Conservation (phyloP, 1,284 basidiomycete species). For the Peniophora sp. region DNA sequence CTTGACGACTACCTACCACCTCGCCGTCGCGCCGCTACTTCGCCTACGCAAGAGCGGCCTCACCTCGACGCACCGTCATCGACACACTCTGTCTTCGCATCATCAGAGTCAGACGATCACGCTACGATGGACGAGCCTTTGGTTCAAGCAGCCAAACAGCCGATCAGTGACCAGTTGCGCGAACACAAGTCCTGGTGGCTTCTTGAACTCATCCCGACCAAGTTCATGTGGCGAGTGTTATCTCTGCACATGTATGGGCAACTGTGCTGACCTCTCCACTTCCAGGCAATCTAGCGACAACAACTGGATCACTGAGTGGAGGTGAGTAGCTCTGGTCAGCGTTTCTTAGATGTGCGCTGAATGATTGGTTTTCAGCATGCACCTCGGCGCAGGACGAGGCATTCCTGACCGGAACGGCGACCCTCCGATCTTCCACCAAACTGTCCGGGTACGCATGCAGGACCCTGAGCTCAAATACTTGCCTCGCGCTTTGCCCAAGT, state of each 20-base stretch:
- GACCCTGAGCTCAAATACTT: conserved; percentile 1
- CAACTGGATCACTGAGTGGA: neutral
- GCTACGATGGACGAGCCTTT: conserved; percentile 16
- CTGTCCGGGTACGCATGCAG: conserved; percentile 3
- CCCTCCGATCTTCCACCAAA: conserved; percentile 6
- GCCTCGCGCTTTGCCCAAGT: conserved; percentile 23
- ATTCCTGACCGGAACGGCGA: conserved; percentile 12
- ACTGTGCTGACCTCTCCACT: conserved; percentile 17
- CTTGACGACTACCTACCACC: neutral
- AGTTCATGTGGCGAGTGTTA: conserved; percentile 27
- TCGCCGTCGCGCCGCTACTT: no score
- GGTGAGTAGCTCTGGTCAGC: neutral
- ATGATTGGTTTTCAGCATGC: neutral
- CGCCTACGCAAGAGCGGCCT: no score
- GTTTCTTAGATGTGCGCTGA: neutral
- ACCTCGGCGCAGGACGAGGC: conserved; percentile 4
- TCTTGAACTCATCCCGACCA: conserved; percentile 36
- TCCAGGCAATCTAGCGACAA: conserved; percentile 12
- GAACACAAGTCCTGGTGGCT: conserved; percentile 34
- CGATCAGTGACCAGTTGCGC: conserved; percentile 31
- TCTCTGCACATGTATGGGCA: neutral
- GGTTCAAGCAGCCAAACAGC: conserved; percentile 25
- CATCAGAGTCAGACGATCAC: neutral
- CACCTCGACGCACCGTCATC: neutral
- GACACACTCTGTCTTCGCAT: conserved; percentile 5